Base-by-base conservation (phyloP, 1,284 basidiomycete species). In the Ganoderma multipileum region DNA sequence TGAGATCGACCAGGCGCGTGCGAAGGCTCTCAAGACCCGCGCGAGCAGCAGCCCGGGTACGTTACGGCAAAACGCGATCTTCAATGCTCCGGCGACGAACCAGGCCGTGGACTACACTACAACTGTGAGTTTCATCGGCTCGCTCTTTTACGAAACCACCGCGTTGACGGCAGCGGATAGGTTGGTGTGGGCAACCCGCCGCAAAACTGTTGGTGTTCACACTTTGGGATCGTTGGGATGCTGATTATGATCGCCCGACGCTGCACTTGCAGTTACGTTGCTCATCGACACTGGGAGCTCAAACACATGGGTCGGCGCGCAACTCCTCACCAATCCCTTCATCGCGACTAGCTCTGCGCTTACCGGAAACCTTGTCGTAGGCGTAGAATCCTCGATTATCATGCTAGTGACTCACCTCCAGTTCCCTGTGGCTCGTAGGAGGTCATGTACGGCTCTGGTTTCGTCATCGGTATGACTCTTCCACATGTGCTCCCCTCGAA, bases 271-370 rank as follows among this genome's bases (percentile, higher is more conserved):
- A 76, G 74, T 72, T 52, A 64, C 65, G 1, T 67, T 76, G 16
- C 60, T 74, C 54, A 70, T 75, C n/a, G 73, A 74, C 54, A 72
- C 71, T 3, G 73, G 73, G 3, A 71, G 70, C n/a, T 88, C 87
- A 39, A 89, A 89, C 79, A 90, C 87, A n/a, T 90, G 89, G 89
- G 79, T 90, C 50, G 88, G 88, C 23, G 85, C 88, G 26, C 61
- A 59, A 16, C 30, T 54, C 3, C 18, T 63, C 16, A 68, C 39
- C 9, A 77, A 65, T 8, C 14, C 77, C 0, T 90, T 87, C 70
- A 74, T 76, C 33, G 67, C 69, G 63, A 88, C 77, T 67, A 83
- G 85, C 50, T 86, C 84, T 64, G 12, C 38, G 12, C 18, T 55
- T 7, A 74, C 73, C 0, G 62, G 64, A 6, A 57, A 71, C 42